Conservation (phyloP, 2,329 filamentous ascomycete species). For the Claviceps citrina region DNA sequence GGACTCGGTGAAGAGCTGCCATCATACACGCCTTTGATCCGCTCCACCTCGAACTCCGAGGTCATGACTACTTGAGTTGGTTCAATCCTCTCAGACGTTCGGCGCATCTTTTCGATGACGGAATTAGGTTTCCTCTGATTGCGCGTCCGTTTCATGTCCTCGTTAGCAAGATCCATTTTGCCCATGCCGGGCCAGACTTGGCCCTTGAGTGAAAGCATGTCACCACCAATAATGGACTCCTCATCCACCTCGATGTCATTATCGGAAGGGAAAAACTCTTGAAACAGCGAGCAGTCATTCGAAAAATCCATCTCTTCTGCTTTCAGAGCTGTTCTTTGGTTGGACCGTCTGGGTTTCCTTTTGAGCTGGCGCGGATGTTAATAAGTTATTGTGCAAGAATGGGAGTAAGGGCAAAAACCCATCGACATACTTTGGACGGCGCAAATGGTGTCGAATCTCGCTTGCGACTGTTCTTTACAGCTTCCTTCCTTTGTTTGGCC, state of each 20-base stretch:
- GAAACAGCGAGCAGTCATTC: constrained; percentile 15
- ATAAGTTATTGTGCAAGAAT: background rate
- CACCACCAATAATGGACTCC: constrained; percentile 10
- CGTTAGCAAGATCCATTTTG: constrained; percentile 65
- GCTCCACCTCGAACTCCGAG: constrained; percentile 32
- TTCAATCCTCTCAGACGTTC: constrained; percentile 47
- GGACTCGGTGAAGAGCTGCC: constrained; percentile 36
- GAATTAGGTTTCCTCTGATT: constrained; percentile 67
- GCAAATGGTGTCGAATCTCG: constrained; percentile 10
- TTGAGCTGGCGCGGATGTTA: constrained; percentile 11
- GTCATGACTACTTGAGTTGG: constrained; percentile 51
- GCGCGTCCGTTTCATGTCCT: constrained; percentile 55
- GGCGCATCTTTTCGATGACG: constrained; percentile 50
- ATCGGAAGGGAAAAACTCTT: constrained; percentile 15
- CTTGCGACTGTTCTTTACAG: constrained; percentile 34
- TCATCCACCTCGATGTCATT: constrained; percentile 18
- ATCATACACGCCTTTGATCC: constrained; percentile 44
- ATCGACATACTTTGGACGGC: constrained; percentile 11
- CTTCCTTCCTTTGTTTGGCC: constrained; percentile 56
- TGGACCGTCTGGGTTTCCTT: constrained; percentile 16
- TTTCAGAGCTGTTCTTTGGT: constrained; percentile 13
- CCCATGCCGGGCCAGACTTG: constrained; percentile 65
- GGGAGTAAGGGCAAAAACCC: background rate
- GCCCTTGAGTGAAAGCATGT: constrained; percentile 44
- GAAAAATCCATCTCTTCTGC: constrained; percentile 14